Base-by-base conservation (phyloP, 352 stramenopile genomes). In the Globisporangium carolinianum region DNA sequence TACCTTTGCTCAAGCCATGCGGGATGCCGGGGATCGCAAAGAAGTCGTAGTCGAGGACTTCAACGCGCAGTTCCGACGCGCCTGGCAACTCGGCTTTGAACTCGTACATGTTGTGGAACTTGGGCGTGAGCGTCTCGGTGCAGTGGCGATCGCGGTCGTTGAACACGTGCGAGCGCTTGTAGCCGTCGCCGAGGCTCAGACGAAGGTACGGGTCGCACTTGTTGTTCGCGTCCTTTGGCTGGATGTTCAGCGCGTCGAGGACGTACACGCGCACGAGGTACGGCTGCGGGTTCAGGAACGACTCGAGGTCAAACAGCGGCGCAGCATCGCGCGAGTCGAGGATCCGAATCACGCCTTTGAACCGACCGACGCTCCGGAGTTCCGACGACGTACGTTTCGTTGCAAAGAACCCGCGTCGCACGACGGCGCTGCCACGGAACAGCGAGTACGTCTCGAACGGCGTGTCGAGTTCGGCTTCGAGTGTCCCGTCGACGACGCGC, bases 71-170 rank as follows among this genome's bases (percentile, higher is more conserved):
- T 55, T 87, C 78, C 3, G 79, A 90, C 0, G 77, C 76, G 10
- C 83, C 83, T 0, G 91, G 91, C 5, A 98, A 71, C 62, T 94
- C 71, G 11, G 88, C 83, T 56, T 93, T 91, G 63, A 98, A 91
- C 65, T 96, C 84, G 55, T 94, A 91, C 72, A 89, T 86, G 57
- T 87, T 89, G 74, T 97, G 95, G 59, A 98, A 95, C 49, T 95
- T 89, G 10, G 87, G 86, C 11, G 76, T 68, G 8, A 93, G 47
- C 39, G 84, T 96, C 65, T 83, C 83, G 10, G 70, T 59, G 11
- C 87, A 60, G 62, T 93, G 86, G 46, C 90, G 92, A 5, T 86
- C 72, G 17, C 83, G 73, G 62, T 97, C 89, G 58, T 86, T 89
- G 53, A 96, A 79, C 39, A 89, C 67, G 61, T 86, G 70, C 24